Base-by-base conservation (phyloP, 371 early-diverging fungal species). In the Rhizomucor miehei region DNA sequence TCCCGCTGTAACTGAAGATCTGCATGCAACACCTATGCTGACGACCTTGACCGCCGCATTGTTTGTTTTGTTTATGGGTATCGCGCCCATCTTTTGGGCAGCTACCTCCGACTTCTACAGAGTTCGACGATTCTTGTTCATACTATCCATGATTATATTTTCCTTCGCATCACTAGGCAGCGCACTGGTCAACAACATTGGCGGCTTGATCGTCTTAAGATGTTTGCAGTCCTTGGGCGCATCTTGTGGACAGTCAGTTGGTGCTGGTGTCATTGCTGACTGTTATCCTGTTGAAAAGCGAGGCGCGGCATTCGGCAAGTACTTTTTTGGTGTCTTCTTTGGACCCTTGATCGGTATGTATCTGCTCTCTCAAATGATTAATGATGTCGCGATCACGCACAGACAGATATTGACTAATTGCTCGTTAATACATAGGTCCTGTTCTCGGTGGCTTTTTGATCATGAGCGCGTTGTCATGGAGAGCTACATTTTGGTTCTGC, bases 191-290 rank as follows among this genome's bases (percentile, higher is more conserved):
- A 68, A 62, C 5, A 83, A 65, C 17, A 81, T 88, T 17, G 67
- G 79, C 44, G 62, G 75, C 11, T 72, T 92, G 11, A 75, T 88
- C 29, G 72, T 75, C 0, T 73, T 89, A 36, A 85, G 92, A 4
- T 67, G 83, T n/a, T 54, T 92, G 35, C 92, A 92, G 64, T 66
- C 88, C 19, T 57, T 78, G 20, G 91, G 91, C 6, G 69, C 86
- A 2, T 81, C 84, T 3, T 85, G 84, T 29, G 83, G 80, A 19
- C 73, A 80, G 50, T 66, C 80, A 3, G 45, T 50, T 13, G 57
- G 57, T 38, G 45, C 50, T 17, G 57, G 57, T 14, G 53, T 40
- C 2, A 50, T 54, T 46, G 44, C 48, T 12, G 71, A 71, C 25
- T 64, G 59, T 36, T 71, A 63, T 41, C 59, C 61, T 6, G 44